Evolutionary conservation across 352 stramenopile genomes (phyloP), one percentile per base, ranked within the genome.

Genomic region (Globisporangium carolinianum): DNA sequence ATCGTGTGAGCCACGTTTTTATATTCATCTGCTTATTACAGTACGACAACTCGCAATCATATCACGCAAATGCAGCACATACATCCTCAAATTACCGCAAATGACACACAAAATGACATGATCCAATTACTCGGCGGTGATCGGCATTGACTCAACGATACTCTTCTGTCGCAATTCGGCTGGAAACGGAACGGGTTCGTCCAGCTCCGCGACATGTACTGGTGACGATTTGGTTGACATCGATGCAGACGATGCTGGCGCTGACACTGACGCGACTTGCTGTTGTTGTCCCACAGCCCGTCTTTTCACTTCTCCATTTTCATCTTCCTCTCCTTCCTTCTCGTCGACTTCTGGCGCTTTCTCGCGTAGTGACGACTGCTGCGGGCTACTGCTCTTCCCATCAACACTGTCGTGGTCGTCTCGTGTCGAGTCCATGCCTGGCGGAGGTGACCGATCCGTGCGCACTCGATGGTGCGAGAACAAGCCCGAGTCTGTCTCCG

Each of bases 371-470:
- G 41, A 46, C 41, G 41, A 46, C 11, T 14, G 41, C 41, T 24
- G 18, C 18, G 41, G 5, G 41, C 41, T 46, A 14, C 41, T 46
- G 9, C 41, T 15, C 1, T 11, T 24, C 18, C 18, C 18, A 24
- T 24, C 18, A 24, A 24, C 18, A 24, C 11, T 3, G 39, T 43
- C n/a, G 5, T 9, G 59, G 71, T 37, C 78, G 43, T 85, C 77
- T 51, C 80, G 92, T 58, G 67, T 84, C 47, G 61, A 92, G 14
- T 62, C 93, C 5, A 86, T 87, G 60, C 82, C 78, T 32, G 86
- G 86, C 32, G 86, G 83, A 17, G 57, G 51, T 65, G 48, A 74
- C 73, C 42, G 79, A 90, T 18, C 95, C 77, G 63, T 85, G 80
- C 74, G 87, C 76, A 48, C 66, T 70, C 14, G 61, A 86, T 18